These are phyloP conservation scores for Salix viminalis DNA, from an alignment of 345 rosid genomes.

Conservation along the genomic window DNA sequence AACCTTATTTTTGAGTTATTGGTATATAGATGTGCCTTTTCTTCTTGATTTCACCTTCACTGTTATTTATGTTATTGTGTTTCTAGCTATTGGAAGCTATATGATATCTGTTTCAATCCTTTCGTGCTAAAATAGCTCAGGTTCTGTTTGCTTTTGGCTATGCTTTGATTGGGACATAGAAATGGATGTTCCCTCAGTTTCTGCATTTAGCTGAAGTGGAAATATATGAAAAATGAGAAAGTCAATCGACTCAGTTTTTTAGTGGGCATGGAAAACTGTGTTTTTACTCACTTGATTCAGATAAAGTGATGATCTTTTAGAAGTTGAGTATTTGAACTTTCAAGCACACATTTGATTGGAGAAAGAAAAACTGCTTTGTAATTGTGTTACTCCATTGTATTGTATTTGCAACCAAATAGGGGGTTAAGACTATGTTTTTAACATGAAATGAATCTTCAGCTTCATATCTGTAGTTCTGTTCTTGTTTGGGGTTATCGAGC, in stretches of 20 bases:
- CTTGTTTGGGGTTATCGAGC: background rate
- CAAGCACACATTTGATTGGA: background rate
- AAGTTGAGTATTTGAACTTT: background rate
- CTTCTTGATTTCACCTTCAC: slow-evolving; percentile 1
- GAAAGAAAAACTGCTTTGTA: background rate
- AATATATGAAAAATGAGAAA: background rate
- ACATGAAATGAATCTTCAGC: background rate
- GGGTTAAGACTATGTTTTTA: background rate
- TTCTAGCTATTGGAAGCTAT: background rate
- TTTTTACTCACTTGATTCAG: background rate
- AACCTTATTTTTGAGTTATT: slow-evolving; percentile 3
- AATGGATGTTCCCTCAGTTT: background rate
- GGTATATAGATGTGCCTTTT: background rate
- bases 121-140: background rate
- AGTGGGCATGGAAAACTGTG: background rate
- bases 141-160: background rate
- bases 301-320: background rate
- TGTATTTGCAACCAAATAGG: background rate
- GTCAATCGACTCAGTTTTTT: background rate
- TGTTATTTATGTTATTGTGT: background rate
- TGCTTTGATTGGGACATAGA: background rate
- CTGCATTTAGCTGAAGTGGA: background rate
- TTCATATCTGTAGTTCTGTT: background rate
- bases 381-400: background rate
- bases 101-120: background rate